A percentile compares a stretch with the other conserved stretches of the same genome.
phyloP scores from a whole-genome alignment of 2,329 filamentous ascomycete genomes.

The Hymenoscyphus albidus region DNA sequence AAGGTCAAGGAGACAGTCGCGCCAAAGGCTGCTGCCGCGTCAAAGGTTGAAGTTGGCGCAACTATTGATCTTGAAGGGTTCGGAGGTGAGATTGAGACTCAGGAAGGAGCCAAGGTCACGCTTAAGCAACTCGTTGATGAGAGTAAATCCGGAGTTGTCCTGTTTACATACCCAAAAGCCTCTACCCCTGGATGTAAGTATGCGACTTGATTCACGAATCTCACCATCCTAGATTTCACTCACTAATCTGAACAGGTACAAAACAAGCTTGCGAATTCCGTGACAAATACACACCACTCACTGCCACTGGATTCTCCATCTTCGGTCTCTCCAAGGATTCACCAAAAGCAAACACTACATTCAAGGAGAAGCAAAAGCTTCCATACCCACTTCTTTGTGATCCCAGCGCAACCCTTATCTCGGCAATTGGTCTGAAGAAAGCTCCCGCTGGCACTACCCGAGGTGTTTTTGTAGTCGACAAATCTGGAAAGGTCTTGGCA shows the following conservation, averaged over 20 bases:
- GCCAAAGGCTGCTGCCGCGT: conserved; percentile 23
- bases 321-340: conserved; percentile 87
- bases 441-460: conserved; percentile 72
- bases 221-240: background rate
- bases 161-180: conserved; percentile 95
- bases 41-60: conserved; percentile 49
- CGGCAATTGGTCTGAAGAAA: conserved; percentile 87
- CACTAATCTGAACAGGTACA: conserved; percentile 60
- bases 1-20: conserved; percentile 38
- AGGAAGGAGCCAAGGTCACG: conserved; percentile 77
- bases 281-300: conserved; percentile 74
- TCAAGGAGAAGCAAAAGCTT: conserved; percentile 86
- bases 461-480: conserved; percentile 84
- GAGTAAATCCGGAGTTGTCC: conserved; percentile 79
- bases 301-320: conserved; percentile 74
- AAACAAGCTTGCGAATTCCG: conserved; percentile 92
- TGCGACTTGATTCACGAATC: background rate
- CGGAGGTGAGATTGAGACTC: conserved; percentile 73
- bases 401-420: conserved; percentile 67
- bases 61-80: conserved; percentile 55
- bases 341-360: conserved; percentile 86
- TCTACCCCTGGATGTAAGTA: conserved; percentile 89
- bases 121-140: conserved; percentile 76
- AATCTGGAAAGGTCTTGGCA: conserved; percentile 74
- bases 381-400: conserved; percentile 89